Conservation (phyloP, 345 rosid genomes). For the Pistacia atlantica region DNA sequence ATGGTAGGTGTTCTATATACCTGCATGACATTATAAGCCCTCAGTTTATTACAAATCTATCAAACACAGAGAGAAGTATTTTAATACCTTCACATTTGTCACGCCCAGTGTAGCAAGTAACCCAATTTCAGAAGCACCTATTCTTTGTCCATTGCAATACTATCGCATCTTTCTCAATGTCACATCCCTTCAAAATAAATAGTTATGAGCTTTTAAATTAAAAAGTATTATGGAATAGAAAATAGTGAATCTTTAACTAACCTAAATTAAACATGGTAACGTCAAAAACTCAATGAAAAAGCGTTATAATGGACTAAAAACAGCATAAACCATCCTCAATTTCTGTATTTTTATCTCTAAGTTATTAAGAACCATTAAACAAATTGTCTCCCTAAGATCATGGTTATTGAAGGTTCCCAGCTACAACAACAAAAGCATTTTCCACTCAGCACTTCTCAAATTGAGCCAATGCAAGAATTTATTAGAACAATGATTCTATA, state of each 20-base stretch:
- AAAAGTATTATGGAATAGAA: neutral
- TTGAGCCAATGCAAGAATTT: neutral
- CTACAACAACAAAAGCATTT: neutral
- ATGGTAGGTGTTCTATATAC: slow-evolving; percentile 76
- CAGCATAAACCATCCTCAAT: no score
- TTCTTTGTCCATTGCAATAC: slow-evolving; percentile 73
- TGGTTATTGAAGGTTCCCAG: neutral
- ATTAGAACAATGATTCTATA: neutral
- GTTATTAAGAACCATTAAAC: neutral
- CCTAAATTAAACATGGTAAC: no score
- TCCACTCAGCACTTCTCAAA: neutral
- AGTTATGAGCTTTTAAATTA: slow-evolving; percentile 19
- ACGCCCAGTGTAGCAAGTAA: slow-evolving; percentile 88
- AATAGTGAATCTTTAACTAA: neutral
- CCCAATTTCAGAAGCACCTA: slow-evolving; percentile 92
- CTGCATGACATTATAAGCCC: slow-evolving; percentile 40
- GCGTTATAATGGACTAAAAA: no score
- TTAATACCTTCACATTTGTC: slow-evolving; percentile 71
- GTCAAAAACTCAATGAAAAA: no score
- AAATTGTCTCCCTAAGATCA: neutral
- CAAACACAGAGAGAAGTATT: slow-evolving; percentile 23
- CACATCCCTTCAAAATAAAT: slow-evolving; percentile 66
- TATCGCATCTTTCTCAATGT: slow-evolving; percentile 69
- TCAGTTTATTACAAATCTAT: slow-evolving; percentile 15
- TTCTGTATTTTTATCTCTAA: no score